Evolutionary conservation across 116 monocot species (phyloP).

Genomic region (Phalaenopsis hybrid): DNA sequence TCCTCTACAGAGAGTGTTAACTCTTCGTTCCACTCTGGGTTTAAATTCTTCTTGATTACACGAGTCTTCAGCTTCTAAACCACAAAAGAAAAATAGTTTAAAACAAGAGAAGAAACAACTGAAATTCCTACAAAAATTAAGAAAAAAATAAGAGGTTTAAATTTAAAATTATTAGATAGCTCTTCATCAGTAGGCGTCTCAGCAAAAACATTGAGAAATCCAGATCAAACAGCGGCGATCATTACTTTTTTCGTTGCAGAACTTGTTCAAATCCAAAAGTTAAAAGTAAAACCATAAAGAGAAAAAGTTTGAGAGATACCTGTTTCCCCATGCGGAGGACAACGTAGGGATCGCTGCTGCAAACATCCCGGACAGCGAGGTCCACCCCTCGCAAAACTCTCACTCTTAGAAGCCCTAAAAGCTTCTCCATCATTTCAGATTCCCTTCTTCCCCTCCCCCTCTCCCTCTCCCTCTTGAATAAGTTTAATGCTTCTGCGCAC

Average conservation of each 20-base stretch:
- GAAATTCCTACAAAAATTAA: too few relatives aligned
- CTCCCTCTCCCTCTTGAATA: background rate
- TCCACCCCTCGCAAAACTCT: slow-evolving; percentile 12
- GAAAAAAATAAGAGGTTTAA: too few relatives aligned
- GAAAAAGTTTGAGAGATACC: slow-evolving; percentile 2
- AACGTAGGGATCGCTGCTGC: slow-evolving; percentile 15
- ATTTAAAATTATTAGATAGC: too few relatives aligned
- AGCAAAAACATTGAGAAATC: too few relatives aligned
- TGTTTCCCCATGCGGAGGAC: slow-evolving; percentile 18
- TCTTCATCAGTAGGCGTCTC: too few relatives aligned
- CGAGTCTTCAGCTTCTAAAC: slow-evolving; percentile 67
- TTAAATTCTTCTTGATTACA: slow-evolving; percentile 25
- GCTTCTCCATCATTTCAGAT: too few relatives aligned
- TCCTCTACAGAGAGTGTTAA: too few relatives aligned
- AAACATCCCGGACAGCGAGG: slow-evolving; percentile 10
- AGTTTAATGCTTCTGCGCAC: background rate
- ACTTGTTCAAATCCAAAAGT: too few relatives aligned
- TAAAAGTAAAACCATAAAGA: background rate
- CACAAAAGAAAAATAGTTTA: background rate
- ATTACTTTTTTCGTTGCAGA: too few relatives aligned
- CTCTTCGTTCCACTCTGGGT: too few relatives aligned
- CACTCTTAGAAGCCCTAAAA: slow-evolving; percentile 19
- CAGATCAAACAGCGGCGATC: too few relatives aligned
- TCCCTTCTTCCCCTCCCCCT: background rate
- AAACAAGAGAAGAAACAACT: background rate